These are phyloP conservation scores for Crithidia expoeki DNA, from an alignment of 208 protist genomes.

Conservation along the genomic window DNA sequence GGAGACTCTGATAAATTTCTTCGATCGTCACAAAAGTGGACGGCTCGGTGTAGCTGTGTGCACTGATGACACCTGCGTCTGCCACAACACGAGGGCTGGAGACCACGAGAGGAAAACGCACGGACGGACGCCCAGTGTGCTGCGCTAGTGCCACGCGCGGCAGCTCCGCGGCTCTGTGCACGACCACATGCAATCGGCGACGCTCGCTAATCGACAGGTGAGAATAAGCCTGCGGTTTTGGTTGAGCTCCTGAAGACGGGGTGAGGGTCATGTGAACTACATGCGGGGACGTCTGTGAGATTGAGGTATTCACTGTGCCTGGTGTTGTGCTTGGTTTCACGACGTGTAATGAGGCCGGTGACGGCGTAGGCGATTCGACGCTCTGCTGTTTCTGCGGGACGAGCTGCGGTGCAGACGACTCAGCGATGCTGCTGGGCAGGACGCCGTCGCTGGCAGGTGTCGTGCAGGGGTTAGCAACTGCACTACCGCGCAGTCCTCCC, in stretches of 20 bases:
- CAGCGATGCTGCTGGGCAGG: constrained; percentile 7
- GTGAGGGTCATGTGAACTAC: neutral
- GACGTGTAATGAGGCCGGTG: neutral
- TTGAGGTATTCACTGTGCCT: neutral
- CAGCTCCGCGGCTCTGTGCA: constrained; percentile 60
- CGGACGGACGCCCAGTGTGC: neutral
- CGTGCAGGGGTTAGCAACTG: neutral
- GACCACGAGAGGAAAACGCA: constrained; percentile 19
- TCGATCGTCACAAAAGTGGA: constrained; percentile 81
- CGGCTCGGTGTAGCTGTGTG: constrained; percentile 46
- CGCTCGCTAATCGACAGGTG: constrained; percentile 12
- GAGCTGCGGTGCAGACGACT: neutral
- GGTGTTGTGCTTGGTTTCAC: neutral
- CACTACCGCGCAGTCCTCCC: neutral
- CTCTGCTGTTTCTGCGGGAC: neutral
- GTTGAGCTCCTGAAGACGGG: neutral
- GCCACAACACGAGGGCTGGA: constrained; percentile 20
- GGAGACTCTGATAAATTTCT: constrained; percentile 47
- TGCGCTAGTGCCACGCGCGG: constrained; percentile 50
- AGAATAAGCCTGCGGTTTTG: neutral
- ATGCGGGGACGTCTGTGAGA: neutral
- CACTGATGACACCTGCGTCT: constrained; percentile 15
- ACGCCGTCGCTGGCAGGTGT: constrained; percentile 9
- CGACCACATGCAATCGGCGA: constrained; percentile 54
- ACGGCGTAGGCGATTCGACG: neutral